Conservation (phyloP, 176 grass and related monocot species). For the Ensete glaucum region DNA sequence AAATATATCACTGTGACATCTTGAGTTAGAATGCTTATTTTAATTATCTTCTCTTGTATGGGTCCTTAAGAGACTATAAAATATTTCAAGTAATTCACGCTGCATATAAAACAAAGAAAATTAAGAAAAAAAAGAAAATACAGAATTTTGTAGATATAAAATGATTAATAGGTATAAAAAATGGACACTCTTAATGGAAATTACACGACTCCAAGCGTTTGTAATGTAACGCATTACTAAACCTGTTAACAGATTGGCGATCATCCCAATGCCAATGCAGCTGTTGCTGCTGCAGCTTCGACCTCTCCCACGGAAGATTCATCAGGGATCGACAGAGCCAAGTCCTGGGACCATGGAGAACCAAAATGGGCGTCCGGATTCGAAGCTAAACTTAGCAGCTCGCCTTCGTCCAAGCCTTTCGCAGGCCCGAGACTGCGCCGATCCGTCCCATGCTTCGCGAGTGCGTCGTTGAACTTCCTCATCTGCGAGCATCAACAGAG, state of each 20-base stretch:
- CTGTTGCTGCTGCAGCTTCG: background rate
- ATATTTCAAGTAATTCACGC: no score
- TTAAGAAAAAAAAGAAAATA: no score
- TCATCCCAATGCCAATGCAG: background rate
- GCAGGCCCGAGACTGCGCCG: slow-evolving; percentile 16
- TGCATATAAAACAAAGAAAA: no score
- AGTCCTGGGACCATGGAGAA: slow-evolving; percentile 4
- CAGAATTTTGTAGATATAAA: no score
- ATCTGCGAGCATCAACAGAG: slow-evolving; percentile 32
- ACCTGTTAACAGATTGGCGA: background rate
- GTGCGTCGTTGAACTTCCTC: slow-evolving; percentile 47
- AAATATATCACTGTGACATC: no score
- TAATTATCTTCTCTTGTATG: no score
- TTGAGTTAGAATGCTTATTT: no score
- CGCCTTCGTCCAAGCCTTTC: slow-evolving; percentile 27
- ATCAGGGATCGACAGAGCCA: background rate
- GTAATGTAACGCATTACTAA: no score
- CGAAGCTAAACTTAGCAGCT: slow-evolving; percentile 24
- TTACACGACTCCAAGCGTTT: no score
- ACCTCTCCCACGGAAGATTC: background rate
- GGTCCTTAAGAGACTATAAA: no score
- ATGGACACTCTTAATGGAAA: no score
- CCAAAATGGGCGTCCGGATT: slow-evolving; percentile 14
- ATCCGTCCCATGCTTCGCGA: slow-evolving; percentile 41
- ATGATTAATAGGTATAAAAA: no score